These are phyloP conservation scores for Calamus simplicifolius DNA, from an alignment of 176 grass and related monocot species.

Conservation along the genomic window DNA sequence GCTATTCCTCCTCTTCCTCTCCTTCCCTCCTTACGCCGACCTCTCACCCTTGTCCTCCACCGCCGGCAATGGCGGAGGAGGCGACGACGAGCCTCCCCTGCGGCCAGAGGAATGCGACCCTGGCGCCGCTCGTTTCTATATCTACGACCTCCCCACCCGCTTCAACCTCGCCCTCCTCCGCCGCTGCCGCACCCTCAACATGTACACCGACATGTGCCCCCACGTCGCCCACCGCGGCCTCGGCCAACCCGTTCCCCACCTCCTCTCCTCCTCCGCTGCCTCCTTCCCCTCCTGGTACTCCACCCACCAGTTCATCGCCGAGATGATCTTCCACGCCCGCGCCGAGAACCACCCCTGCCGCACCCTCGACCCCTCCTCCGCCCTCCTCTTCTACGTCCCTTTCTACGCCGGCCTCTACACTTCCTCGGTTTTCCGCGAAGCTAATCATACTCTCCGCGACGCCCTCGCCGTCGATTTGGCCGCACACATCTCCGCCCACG, in stretches of 20 bases:
- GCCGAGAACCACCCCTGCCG: constrained; percentile 33
- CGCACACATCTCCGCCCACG: constrained; percentile 4
- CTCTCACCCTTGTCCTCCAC: background rate
- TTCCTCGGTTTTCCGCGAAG: background rate
- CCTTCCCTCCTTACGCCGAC: background rate
- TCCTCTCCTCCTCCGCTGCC: background rate
- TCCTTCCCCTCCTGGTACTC: constrained; percentile 14
- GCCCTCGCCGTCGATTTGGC: constrained; percentile 15
- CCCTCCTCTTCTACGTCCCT: constrained; percentile 20
- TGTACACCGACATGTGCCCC: constrained; percentile 13
- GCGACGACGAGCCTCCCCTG: too few relatives aligned
- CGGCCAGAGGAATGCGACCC: background rate
- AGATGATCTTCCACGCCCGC: constrained; percentile 34
- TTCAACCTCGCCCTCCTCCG: constrained; percentile 10
- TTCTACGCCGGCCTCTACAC: constrained; percentile 18
- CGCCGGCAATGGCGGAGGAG: background rate
- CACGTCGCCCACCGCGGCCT: constrained; percentile 20
- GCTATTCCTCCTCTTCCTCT: background rate
- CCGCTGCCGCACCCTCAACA: constrained; percentile 13
- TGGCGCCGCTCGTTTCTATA: constrained; percentile 4
- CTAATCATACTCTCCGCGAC: background rate
- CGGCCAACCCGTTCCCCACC: constrained; percentile 10
- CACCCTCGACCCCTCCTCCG: constrained; percentile 6
- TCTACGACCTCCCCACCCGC: constrained; percentile 6
- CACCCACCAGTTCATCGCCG: constrained; percentile 29